Evolutionary conservation across 305 asterid genomes (phyloP).

Genomic region (Lippia alba): DNA sequence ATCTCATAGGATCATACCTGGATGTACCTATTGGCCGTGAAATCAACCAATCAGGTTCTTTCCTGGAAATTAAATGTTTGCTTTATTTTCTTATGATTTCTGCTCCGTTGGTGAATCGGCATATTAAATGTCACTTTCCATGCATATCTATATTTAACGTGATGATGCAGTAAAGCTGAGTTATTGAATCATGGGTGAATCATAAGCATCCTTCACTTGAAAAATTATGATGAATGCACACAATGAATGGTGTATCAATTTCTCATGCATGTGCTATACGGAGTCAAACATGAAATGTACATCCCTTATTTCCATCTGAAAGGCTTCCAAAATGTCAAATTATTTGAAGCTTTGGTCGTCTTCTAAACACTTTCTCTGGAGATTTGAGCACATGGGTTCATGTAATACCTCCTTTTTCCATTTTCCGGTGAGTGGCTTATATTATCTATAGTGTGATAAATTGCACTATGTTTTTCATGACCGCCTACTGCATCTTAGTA

Average conservation of each 20-base stretch:
- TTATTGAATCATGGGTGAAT: neutral
- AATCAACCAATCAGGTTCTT: conserved; percentile 68
- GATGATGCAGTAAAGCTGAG: neutral
- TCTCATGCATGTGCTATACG: no score
- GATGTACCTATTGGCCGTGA: conserved; percentile 98
- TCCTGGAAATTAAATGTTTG: conserved; percentile 27
- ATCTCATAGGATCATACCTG: conserved; percentile 85
- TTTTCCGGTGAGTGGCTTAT: conserved; percentile 9
- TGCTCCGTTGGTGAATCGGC: neutral
- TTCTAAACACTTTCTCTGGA: no score
- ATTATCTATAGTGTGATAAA: conserved; percentile 1
- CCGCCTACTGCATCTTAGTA: conserved; percentile 11
- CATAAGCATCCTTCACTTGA: neutral
- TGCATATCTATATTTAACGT: neutral
- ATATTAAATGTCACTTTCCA: neutral
- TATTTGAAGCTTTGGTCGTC: no score
- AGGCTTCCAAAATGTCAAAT: no score
- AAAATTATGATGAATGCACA: no score
- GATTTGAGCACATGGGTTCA: no score
- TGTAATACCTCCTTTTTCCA: neutral
- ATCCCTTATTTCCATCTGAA: no score
- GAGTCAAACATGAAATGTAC: no score
- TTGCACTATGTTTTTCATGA: conserved; percentile 5
- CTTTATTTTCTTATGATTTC: conserved; percentile 9
- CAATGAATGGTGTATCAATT: no score